Conservation (phyloP, 192 early-diverging fungal genomes). For the Coemansia sp. region DNA sequence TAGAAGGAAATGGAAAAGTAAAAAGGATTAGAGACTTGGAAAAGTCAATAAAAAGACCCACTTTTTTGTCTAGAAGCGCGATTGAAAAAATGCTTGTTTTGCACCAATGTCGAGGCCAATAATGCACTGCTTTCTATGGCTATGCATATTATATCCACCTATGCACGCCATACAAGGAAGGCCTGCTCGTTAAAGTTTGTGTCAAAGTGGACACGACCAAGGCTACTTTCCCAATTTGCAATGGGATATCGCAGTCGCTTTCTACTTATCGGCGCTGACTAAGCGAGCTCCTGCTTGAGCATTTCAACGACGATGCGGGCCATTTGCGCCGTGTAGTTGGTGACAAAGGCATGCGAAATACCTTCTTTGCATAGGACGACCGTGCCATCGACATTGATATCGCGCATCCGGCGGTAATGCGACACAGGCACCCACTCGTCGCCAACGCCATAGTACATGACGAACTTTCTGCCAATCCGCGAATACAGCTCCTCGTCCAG, state of each 20-base stretch:
- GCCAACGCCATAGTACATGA: constrained; percentile 72
- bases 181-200: too few relatives aligned
- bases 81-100: background rate
- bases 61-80: too few relatives aligned
- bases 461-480: constrained; percentile 58
- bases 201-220: too few relatives aligned
- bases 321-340: constrained; percentile 36
- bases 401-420: constrained; percentile 64
- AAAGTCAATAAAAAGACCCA: too few relatives aligned
- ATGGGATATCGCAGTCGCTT: background rate
- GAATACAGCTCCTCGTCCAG: constrained; percentile 66
- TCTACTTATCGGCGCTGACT: background rate
- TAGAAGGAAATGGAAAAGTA: constrained; percentile 5
- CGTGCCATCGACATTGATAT: constrained; percentile 62
- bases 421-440: constrained; percentile 78
- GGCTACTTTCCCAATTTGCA: too few relatives aligned
- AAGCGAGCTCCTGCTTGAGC: constrained; percentile 27
- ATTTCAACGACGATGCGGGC: constrained; percentile 26
- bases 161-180: too few relatives aligned
- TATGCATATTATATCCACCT: too few relatives aligned
- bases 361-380: constrained; percentile 67
- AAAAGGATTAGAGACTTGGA: too few relatives aligned
- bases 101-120: background rate
- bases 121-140: background rate
- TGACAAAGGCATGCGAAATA: constrained; percentile 80